phyloP scores from a whole-genome alignment of 495 filamentous ascomycete genomes.

The Tuber borchii region DNA sequence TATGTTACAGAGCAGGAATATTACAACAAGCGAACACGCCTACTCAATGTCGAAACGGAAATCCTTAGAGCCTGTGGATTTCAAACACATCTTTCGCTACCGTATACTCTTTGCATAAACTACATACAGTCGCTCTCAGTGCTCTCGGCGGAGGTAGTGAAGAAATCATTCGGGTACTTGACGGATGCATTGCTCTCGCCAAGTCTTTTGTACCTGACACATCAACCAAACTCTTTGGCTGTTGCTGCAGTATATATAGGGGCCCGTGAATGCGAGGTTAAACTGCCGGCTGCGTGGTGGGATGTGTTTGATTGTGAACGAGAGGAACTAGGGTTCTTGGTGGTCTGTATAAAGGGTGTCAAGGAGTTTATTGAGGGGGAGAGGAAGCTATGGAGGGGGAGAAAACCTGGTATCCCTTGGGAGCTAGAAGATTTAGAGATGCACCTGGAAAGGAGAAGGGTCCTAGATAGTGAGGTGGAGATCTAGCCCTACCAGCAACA shows the following conservation, averaged over 20 bases:
- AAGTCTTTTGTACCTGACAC: constrained; percentile 82
- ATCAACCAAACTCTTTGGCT: constrained; percentile 78
- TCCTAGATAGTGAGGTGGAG: constrained; percentile 23
- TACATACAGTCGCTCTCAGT: constrained; percentile 85
- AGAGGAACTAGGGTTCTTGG: constrained; percentile 89
- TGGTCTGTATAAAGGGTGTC: constrained; percentile 76
- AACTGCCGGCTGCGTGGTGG: constrained; percentile 85
- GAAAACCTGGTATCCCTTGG: constrained; percentile 42
- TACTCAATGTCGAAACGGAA: constrained; percentile 65
- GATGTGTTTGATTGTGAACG: constrained; percentile 96
- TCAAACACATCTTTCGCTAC: constrained; percentile 72
- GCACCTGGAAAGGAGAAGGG: constrained; percentile 47
- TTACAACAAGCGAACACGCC: constrained; percentile 52
- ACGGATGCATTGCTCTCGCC: constrained; percentile 79
- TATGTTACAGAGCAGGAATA: constrained; percentile 70
- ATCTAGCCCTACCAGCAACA: background rate
- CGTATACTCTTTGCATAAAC: constrained; percentile 81
- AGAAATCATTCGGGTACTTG: constrained; percentile 63
- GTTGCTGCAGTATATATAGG: constrained; percentile 85
- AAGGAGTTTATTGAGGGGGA: constrained; percentile 61
- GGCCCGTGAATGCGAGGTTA: constrained; percentile 67
- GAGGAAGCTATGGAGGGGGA: constrained; percentile 44
- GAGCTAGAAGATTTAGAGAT: constrained; percentile 44
- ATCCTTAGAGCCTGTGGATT: constrained; percentile 72
- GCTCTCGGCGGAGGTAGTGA: constrained; percentile 48